Evolutionary conservation across 1,139 yeast species (phyloP), one percentile per base, ranked within the genome.

Genomic region (Insectozyma bohioensis): DNA sequence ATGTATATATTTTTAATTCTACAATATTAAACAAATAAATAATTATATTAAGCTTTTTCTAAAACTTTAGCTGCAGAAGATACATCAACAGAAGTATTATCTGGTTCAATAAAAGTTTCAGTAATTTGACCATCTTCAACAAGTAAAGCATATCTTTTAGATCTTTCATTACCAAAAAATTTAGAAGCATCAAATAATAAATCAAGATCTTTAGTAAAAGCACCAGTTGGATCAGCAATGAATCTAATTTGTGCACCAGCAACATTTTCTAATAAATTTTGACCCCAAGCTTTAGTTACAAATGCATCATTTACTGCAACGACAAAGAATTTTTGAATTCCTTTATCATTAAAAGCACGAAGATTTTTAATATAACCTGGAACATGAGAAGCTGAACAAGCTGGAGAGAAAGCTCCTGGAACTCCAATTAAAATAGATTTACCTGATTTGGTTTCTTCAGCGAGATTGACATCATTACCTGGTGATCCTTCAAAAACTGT

Each of bases 401-500:
- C 94, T 28, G 95, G 90, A 3, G 95, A 82, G 53, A 82, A 87
- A 1, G 96, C 95, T 13, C 95, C 96, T 28, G 96, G 96, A 26
- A 87, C 86, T 34, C 95, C 95, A 31, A 87, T 72, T 34, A 87
- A 61, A 24, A 87, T 54, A 26, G 78, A 63, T 53, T 78, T 81
- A 27, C 81, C 79, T 15, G 45, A 34, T 12, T 63, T 57, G 21
- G 78, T 67, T 47, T 76, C 79, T 27, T 74, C 70, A 12, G 83
- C 75, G 36, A 85, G 63, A 51, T 80, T 70, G 43, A 84, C 70
- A 14, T 61, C 58, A 50, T 80, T 78, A 23, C 85, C 84, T 31
- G 95, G 95, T 19, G 86, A 75, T 24, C 75, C 78, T 46, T 80
- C 85, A 41, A 62, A 75, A 37, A 85, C 58, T 5, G 72, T 51